Evolutionary conservation across 352 stramenopile genomes (phyloP), one percentile per base, ranked within the genome.

Genomic region (Blastocystis hominis): DNA sequence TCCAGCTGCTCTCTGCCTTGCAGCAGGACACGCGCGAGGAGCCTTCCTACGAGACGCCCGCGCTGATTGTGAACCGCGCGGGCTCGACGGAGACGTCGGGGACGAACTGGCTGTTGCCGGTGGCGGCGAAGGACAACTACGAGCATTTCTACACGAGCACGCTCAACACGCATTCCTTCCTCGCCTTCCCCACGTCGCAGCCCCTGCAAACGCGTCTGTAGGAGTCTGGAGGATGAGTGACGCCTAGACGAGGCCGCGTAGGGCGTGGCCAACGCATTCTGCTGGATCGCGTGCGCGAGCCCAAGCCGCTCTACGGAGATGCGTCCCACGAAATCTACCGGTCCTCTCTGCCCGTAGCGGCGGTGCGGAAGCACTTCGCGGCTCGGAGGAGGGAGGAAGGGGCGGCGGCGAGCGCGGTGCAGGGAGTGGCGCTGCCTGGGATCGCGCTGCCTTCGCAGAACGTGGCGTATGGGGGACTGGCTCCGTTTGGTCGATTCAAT

Each of bases 181-280:
- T 17, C n/a, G 4, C 34, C 7, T 6, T 6, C 5, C 20, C 2
- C 17, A 15, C 17, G 3, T 20, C 7, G 2, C 6, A 4, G 47
- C 64, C 64, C 7, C 40, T n/a, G 20, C 64, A 40, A n/a, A 55
- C 34, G 42, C 64, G 64, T 55, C 17, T 76, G 64, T 76, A 55
- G n/a, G 64, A 17, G n/a, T 40, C 36, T 34, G 17, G 24, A n/a
- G 47, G 24, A 20, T n/a, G 42, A 47, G 3, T 38, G 7, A 79
- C 40, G 47, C 34, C 4, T 47, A 79, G 69, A 66, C 72, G 72
- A 50, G 72, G 72, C 30, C 72, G 72, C 42, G 59, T 84, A 15
- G 72, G 72, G 38, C 72, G 72, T 68, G 72, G 72, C 38, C 34
- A 40, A 17, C 72, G 72, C 20, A 72, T 84, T 2, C 15, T 77